A percentile compares a stretch with the other conserved stretches of the same genome.
Evolutionary conservation across 176 grass and related monocot species (phyloP).

Genomic region (Calamus simplicifolius): DNA sequence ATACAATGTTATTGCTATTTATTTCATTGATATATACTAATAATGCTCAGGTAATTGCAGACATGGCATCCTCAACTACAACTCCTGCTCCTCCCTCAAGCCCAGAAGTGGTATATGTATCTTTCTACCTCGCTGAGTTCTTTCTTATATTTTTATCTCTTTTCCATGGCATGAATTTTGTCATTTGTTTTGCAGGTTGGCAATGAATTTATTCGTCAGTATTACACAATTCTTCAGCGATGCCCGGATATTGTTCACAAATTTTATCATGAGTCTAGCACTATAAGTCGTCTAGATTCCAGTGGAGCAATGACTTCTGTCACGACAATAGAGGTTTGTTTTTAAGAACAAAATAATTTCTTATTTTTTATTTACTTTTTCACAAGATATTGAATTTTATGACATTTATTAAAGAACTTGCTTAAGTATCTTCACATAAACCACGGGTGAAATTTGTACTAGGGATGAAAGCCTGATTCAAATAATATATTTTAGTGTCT

Average conservation of each 20-base stretch:
- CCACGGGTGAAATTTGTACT: too few relatives aligned
- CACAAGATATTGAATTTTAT: not conserved
- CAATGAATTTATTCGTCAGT: slow-evolving; percentile 75
- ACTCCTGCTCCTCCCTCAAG: slow-evolving; percentile 10
- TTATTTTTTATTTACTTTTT: not conserved
- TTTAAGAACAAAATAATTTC: not conserved
- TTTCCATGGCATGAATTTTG: not conserved
- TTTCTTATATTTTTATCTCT: too few relatives aligned
- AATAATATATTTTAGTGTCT: too few relatives aligned
- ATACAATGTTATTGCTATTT: too few relatives aligned
- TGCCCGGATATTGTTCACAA: slow-evolving; percentile 64
- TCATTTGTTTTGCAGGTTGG: slow-evolving; percentile 37
- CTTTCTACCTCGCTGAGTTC: too few relatives aligned
- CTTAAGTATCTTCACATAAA: too few relatives aligned
- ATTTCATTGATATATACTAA: not conserved
- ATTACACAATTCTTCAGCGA: slow-evolving; percentile 67
- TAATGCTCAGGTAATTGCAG: not conserved
- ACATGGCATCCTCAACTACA: slow-evolving; percentile 13
- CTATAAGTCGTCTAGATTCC: slow-evolving; percentile 41
- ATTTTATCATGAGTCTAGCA: slow-evolving; percentile 86
- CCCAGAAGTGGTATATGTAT: slow-evolving; percentile 9
- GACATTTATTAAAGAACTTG: too few relatives aligned
- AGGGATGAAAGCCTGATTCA: too few relatives aligned
- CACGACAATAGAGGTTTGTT: slow-evolving; percentile 55
- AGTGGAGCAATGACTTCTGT: slow-evolving; percentile 49